Conservation (phyloP, 768 basidiomycete genomes). For the Sporobolomyces pararoseus region DNA sequence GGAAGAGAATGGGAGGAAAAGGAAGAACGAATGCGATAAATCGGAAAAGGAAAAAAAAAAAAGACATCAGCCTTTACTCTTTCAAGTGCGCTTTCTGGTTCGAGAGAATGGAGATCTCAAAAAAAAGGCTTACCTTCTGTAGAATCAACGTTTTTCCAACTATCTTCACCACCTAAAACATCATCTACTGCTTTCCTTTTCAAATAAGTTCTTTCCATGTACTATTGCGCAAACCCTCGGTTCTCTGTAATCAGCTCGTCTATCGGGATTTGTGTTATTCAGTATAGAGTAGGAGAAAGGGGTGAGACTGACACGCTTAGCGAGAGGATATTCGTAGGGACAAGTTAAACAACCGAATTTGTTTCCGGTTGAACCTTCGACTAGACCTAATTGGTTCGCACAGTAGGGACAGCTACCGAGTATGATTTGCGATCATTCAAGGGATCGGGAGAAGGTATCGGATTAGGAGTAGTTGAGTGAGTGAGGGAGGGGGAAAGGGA, state of each 20-base stretch:
- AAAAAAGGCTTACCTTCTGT: constrained; percentile 60
- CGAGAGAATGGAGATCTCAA: neutral
- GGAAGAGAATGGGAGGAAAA: too few species aligned
- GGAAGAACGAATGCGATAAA: too few species aligned
- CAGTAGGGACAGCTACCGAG: constrained; percentile 81
- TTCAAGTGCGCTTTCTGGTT: neutral
- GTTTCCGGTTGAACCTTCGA: constrained; percentile 68
- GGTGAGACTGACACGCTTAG: constrained; percentile 61
- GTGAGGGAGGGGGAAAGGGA: neutral
- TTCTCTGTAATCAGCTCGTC: too few species aligned
- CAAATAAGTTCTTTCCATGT: constrained; percentile 84
- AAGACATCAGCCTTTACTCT: neutral
- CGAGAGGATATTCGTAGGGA: constrained; percentile 90
- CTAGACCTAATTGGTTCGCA: constrained; percentile 70
- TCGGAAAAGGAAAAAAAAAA: neutral
- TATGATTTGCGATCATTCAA: neutral
- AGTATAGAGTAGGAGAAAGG: neutral
- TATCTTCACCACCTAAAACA: constrained; percentile 87
- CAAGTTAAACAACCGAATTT: constrained; percentile 93
- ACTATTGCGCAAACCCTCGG: constrained; percentile 56
- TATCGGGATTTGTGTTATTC: neutral
- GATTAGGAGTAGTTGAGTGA: neutral
- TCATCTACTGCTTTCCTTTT: constrained; percentile 91
- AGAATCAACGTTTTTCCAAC: constrained; percentile 89
- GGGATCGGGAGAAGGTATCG: neutral